Base-by-base conservation (phyloP, 495 filamentous ascomycete species). In the Daldinia childiae region DNA sequence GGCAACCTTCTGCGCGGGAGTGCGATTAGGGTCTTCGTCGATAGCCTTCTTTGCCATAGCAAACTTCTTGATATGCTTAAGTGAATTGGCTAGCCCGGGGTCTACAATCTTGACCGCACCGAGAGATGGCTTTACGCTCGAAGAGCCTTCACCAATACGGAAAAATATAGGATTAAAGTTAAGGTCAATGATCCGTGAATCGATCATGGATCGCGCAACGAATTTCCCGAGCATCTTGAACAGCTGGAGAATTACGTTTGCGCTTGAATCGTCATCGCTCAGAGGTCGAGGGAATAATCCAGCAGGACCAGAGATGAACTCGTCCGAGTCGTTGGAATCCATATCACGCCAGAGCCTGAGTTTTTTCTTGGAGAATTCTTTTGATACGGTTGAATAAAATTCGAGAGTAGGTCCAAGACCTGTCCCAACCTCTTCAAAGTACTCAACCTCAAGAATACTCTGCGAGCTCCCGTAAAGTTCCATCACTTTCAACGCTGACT, bases 401-500 rank as follows among this genome's bases (percentile, higher is more conserved):
- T 99, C 96, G 21, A 99, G 86, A 8, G 96, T 99, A 15, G 96
- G 96, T 0, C 96, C 96, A 48, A 99, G 85, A 41, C 96, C 96
- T 45, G 96, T 98, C 55, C 96, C 96, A 45, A 98, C 96, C 81
- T 99, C 96, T 69, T 98, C 95, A 74, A 98, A 99, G 74, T 99
- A 99, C 75, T 99, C 96, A 19, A 99, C 94, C 75, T 99, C 96
- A 2, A 99, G 84, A 52, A 97, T 90, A 78, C 96, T 98, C 38
- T 95, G 91, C 4, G 94, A 98, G 3, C 92, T 92, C 1, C 96
- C 96, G 77, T 99, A 99, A 6, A 98, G 89, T 69, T 99, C 95
- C 96, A 99, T 98, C n/a, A 99, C 96, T 78, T 98, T 99, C 75
- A 97, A 85, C 0, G 96, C 96, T 26, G 96, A 98, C 74, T 99